Evolutionary conservation across 345 rosid species (phyloP).

Genomic region (Noccaea bulbosa): DNA sequence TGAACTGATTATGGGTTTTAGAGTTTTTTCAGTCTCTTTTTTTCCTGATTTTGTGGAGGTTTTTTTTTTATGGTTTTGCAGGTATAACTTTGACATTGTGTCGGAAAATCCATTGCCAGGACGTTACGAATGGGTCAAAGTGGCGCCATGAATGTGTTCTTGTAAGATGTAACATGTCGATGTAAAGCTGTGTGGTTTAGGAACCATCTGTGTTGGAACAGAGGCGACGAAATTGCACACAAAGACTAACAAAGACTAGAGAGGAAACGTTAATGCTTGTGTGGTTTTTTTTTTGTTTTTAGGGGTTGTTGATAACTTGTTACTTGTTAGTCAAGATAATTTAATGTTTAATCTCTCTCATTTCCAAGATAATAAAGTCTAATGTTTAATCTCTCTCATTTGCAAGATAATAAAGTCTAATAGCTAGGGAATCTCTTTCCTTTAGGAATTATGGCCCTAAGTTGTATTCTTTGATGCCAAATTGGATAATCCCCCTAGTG

Average conservation of each 20-base stretch:
- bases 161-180: background rate
- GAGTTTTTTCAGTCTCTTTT: background rate
- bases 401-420: constrained; percentile 19
- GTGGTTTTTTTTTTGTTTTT: too few species aligned
- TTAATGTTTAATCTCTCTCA: constrained; percentile 27
- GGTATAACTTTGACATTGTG: constrained; percentile 82
- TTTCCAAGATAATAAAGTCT: constrained; percentile 22
- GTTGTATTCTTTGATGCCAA: too few species aligned
- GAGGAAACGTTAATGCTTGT: background rate
- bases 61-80: constrained; percentile 36
- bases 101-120: constrained; percentile 79
- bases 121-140: constrained; percentile 75
- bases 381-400: constrained; percentile 13
- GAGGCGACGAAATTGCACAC: constrained; percentile 41
- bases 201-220: constrained; percentile 43
- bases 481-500: too few species aligned
- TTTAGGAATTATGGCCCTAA: too few species aligned
- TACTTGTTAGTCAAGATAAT: constrained; percentile 42
- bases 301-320: constrained; percentile 34
- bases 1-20: background rate
- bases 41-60: background rate
- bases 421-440: too few species aligned
- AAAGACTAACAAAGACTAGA: constrained; percentile 38
- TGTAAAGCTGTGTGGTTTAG: constrained; percentile 47
- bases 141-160: constrained; percentile 46